Base-by-base conservation (phyloP, 2,329 filamentous ascomycete species). In the Colletotrichum sp. region DNA sequence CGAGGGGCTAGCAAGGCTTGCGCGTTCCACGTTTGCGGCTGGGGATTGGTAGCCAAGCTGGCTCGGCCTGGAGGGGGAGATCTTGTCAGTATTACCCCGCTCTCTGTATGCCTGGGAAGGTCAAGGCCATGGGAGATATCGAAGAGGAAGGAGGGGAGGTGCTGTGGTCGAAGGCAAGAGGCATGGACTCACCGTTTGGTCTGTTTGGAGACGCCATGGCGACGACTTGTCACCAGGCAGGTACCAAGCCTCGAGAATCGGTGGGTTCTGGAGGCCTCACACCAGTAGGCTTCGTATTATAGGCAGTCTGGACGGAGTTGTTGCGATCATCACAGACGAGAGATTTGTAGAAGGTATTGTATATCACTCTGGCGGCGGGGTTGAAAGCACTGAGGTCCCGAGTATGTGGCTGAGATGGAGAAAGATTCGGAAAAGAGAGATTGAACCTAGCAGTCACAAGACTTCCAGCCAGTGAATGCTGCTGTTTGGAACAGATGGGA, bases 161-260 rank as follows among this genome's bases (percentile, higher is more conserved):
- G 18, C 30, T 32, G 59, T 32, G 24, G 24, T 59, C 9, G 24
- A 63, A 63, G 24, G 62, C 32, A 21, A 64, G 62, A 34, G 24
- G 66, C 24, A 60, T 26, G 7, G 26, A 65, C 57, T 69, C 55
- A 78, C 77, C 69, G 69, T 76, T 78, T 55, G 72, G 66, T 24
- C 72, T 69, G 57, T 78, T 77, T 36, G 77, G 66, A 59, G 77
- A 73, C 34, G 76, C 77, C 77, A 78, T 78, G 76, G 21, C 59
- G 39, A 65, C 67, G 44, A 36, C 28, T 69, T 21, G 15, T 24
- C 66, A n/a, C 66, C 55, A 65, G 60, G 24, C 36, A 26, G 34
- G 12, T 68, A 21, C n/a, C 12, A 30, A 39, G 34, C 24, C 24
- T 65, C 49, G 59, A 36, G 49, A n/a, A 36, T 26, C 28, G 30